phyloP scores from a whole-genome alignment of 371 early-diverging fungal genomes.

The Rhizomucor pusillus region DNA sequence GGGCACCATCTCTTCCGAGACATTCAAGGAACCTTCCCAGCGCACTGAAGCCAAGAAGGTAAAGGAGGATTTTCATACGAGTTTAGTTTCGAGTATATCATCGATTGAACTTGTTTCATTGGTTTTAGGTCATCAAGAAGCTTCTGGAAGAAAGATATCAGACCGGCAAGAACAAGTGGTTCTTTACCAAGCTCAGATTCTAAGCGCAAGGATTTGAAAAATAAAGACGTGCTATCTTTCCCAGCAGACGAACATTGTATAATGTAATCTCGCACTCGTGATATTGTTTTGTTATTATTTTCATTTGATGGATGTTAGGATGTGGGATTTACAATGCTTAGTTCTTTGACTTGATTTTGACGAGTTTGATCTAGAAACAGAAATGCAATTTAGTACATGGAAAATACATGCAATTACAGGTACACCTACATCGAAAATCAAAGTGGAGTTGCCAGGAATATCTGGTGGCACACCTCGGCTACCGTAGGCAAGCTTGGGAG shows the following conservation, averaged over 20 bases:
- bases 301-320: too few relatives aligned
- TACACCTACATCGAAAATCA: slow-evolving; percentile 72
- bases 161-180: slow-evolving; percentile 99
- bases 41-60: slow-evolving; percentile 85
- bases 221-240: too few relatives aligned
- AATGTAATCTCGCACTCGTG: too few relatives aligned
- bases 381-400: neutral
- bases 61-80: neutral
- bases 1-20: slow-evolving; percentile 79
- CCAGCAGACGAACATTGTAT: too few relatives aligned
- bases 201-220: slow-evolving; percentile 38
- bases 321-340: neutral
- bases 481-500: slow-evolving; percentile 86
- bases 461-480: slow-evolving; percentile 83
- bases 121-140: slow-evolving; percentile 74
- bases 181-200: slow-evolving; percentile 98
- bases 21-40: slow-evolving; percentile 93
- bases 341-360: slow-evolving; percentile 22
- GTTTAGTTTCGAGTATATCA: neutral
- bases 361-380: slow-evolving; percentile 19
- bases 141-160: slow-evolving; percentile 92
- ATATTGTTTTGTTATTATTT: too few relatives aligned
- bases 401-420: neutral
- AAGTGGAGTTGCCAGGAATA: slow-evolving; percentile 83
- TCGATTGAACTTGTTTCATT: neutral